Conservation (phyloP, 106 monocot genomes). For the Dendrobium catenatum region DNA sequence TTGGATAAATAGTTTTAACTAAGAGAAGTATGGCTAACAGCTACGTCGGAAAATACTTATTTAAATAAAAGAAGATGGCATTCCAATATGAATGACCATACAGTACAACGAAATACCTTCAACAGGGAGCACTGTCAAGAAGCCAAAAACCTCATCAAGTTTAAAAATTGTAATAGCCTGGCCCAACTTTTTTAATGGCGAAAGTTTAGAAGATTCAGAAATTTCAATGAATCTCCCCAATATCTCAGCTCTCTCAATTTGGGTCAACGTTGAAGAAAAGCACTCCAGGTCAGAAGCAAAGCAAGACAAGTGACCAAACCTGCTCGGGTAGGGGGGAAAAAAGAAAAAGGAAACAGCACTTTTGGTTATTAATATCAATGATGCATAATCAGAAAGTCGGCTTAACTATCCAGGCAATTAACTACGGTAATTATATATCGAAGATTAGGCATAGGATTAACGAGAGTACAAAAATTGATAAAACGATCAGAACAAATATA, state of each 20-base stretch:
- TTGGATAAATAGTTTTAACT: not conserved
- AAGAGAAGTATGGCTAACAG: not conserved
- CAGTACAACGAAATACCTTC: slow-evolving; percentile 30
- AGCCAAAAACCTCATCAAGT: slow-evolving; percentile 60
- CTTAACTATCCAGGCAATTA: not conserved
- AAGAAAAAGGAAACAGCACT: not conserved
- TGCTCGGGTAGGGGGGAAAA: slow-evolving; percentile 15
- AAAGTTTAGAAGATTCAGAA: slow-evolving; percentile 24
- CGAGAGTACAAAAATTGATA: not conserved
- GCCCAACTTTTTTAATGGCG: slow-evolving; percentile 45
- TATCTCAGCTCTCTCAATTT: slow-evolving; percentile 47
- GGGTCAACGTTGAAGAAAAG: slow-evolving; percentile 36
- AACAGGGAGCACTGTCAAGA: slow-evolving; percentile 23
- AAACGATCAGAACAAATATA: not conserved
- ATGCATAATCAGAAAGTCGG: not conserved
- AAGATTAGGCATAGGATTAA: not conserved
- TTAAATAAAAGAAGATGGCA: not conserved
- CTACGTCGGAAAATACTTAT: not conserved
- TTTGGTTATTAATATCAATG: not conserved
- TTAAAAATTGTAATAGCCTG: slow-evolving; percentile 58
- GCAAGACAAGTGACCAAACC: slow-evolving; percentile 77
- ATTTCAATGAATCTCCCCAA: slow-evolving; percentile 28
- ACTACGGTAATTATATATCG: not conserved
- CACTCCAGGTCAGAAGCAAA: slow-evolving; percentile 78
- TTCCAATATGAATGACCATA: not conserved